Base-by-base conservation (phyloP, 139 green algal genomes). In the Coccomyxa sp. region DNA sequence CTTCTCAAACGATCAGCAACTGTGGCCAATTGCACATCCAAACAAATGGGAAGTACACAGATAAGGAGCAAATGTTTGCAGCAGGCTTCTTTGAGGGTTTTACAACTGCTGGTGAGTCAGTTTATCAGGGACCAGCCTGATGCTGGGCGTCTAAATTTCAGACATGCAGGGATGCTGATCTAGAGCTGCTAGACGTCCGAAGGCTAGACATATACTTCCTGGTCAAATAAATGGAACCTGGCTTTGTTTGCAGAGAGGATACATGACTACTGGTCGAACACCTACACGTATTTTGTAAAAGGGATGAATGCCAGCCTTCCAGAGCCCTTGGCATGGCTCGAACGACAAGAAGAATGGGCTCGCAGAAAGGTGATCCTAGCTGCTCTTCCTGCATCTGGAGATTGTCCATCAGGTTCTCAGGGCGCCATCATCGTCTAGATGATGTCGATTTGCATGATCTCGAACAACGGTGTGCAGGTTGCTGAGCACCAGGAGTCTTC, bases 11-110 rank as follows among this genome's bases (percentile, higher is more conserved):
- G 0, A 11, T 23, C 38, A 91, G 85, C 86, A 90, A 92, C 81
- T 94, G 93, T 84, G 91, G 92, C 3, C 87, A 94, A 68, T 86
- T 95, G 59, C 86, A 86, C 13, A 67, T 92, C 7, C 74, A 67
- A 0, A 91, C 86, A 0, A 76, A 80, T 30, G 30, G 60, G 0
- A 0, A 13, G 13, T 87, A 82, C 79, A 74, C 76, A 1, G 85
- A 91, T 66, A 45, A 68, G 25, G 13, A 89, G 15, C 87, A 93
- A 79, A 87, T 90, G 82, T 83, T 86, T 84, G 88, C 87, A 31
- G 92, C 91, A 67, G 92, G 92, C 31, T 95, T 88, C 76, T 27
- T 94, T 45, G 91, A 95, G 57, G 92, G 91, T 16, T 92, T 82
- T 59, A 71, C 94, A 25, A 90, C 91, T 60, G 90, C 91, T 67